These are phyloP conservation scores for Byssoonygena ceratinophila DNA, from an alignment of 2,329 filamentous ascomycete species.

Conservation along the genomic window DNA sequence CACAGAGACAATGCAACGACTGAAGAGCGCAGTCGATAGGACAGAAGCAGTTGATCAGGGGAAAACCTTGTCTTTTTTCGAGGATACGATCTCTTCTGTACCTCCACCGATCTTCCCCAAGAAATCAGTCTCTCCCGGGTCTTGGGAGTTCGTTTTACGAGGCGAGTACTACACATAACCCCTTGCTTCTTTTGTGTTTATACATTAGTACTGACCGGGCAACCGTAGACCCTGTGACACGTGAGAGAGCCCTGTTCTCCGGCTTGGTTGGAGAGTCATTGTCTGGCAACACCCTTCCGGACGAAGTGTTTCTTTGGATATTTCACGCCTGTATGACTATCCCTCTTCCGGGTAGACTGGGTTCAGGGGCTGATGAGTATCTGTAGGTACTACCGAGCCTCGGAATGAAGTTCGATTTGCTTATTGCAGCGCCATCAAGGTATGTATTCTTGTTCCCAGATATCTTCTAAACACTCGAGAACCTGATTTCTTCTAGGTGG, in stretches of 20 bases:
- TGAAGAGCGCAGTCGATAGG: slow-evolving; percentile 48
- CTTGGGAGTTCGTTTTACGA: slow-evolving; percentile 26
- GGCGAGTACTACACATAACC: slow-evolving; percentile 20
- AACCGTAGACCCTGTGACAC: slow-evolving; percentile 38
- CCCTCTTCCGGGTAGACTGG: neutral
- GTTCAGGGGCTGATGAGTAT: neutral
- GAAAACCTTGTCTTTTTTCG: slow-evolving; percentile 51
- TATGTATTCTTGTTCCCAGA: slow-evolving; percentile 26
- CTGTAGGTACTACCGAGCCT: slow-evolving; percentile 44
- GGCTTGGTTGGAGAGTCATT: slow-evolving; percentile 51
- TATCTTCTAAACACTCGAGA: neutral
- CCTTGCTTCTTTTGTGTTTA: neutral
- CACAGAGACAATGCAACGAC: slow-evolving; percentile 35
- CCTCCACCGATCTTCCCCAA: slow-evolving; percentile 29
- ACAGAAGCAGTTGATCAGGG: slow-evolving; percentile 49
- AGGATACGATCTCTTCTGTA: slow-evolving; percentile 20
- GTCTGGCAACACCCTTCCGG: slow-evolving; percentile 42
- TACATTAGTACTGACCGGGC: neutral
- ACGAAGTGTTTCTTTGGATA: slow-evolving; percentile 58
- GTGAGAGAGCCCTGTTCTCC: slow-evolving; percentile 51
- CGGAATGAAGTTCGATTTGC: slow-evolving; percentile 48
- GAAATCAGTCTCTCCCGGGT: slow-evolving; percentile 23
- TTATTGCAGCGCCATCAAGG: slow-evolving; percentile 48
- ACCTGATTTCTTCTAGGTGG: slow-evolving; percentile 21
- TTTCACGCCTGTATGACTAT: slow-evolving; percentile 27